phyloP scores from a whole-genome alignment of 2,329 filamentous ascomycete species.

The Dactylellina cionopaga region DNA sequence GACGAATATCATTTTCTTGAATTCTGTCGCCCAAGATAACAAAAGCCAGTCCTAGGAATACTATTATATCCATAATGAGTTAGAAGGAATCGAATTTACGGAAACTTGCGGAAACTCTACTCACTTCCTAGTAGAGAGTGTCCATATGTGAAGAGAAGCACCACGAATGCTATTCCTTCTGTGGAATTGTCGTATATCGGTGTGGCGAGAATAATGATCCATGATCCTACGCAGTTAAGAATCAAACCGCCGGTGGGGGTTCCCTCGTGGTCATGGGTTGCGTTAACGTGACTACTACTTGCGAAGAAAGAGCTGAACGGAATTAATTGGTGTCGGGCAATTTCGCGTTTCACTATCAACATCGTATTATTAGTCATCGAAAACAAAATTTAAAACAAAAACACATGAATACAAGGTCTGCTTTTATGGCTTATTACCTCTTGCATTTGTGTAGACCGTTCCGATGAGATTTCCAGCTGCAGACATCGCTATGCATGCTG shows the following conservation, averaged over 20 bases:
- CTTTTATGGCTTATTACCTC: neutral
- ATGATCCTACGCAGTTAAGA: neutral
- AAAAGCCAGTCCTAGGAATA: conserved; percentile 4
- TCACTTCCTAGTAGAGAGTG: conserved; percentile 8
- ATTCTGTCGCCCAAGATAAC: neutral
- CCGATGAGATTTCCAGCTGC: conserved; percentile 7
- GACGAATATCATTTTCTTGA: neutral
- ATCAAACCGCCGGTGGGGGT: conserved; percentile 1
- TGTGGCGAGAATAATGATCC: conserved; percentile 3
- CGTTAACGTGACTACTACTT: neutral
- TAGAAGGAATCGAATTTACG: neutral
- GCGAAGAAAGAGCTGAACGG: conserved; percentile 18
- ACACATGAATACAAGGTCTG: neutral
- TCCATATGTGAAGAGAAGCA: conserved; percentile 13
- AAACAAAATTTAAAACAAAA: neutral
- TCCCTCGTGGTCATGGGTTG: neutral
- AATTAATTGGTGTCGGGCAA: conserved; percentile 6
- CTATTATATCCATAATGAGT: neutral
- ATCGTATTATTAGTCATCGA: neutral
- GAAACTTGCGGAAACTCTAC: neutral
- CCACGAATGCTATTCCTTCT: conserved; percentile 10
- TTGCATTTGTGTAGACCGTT: conserved; percentile 12
- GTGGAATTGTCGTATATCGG: conserved; percentile 11
- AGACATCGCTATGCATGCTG: conserved; percentile 5
- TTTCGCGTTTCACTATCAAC: conserved; percentile 5